phyloP scores from a whole-genome alignment of 192 early-diverging fungal genomes.

The Ambispora gerdemannii region DNA sequence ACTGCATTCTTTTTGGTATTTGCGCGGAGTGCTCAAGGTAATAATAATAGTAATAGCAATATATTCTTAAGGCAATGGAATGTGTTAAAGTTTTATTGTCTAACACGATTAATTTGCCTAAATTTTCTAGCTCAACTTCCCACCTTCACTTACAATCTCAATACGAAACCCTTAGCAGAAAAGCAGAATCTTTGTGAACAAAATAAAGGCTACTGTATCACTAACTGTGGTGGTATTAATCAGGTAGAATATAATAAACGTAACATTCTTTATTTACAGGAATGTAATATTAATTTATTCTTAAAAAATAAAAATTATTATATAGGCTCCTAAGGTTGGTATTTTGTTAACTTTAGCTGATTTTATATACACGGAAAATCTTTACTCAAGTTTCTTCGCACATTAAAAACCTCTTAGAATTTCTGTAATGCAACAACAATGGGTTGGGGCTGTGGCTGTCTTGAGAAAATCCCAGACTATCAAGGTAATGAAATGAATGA shows the following conservation, averaged over 20 bases:
- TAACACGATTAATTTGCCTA: no score
- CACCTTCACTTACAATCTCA: neutral
- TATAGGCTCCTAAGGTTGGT: constrained; percentile 17
- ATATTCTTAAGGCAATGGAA: no score
- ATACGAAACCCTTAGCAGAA: neutral
- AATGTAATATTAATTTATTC: neutral
- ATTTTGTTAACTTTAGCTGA: no score
- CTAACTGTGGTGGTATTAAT: constrained; percentile 8
- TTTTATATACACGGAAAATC: no score
- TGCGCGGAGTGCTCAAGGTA: no score
- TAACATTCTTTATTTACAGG: neutral
- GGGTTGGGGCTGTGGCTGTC: constrained; percentile 55
- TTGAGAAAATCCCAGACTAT: constrained; percentile 42
- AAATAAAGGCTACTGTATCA: constrained; percentile 1
- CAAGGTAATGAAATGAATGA: neutral
- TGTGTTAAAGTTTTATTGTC: no score
- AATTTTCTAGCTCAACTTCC: no score
- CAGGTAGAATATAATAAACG: neutral
- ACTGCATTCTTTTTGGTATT: no score
- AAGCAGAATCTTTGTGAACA: neutral
- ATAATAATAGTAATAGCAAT: no score
- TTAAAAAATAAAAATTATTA: neutral
- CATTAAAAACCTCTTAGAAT: constrained; percentile 30
- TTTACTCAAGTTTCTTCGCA: neutral
- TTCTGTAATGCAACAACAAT: constrained; percentile 54